A percentile compares a stretch with the other conserved stretches of the same genome.
Evolutionary conservation across 768 basidiomycete species (phyloP).

Genomic region (Tulasnella sp.): DNA sequence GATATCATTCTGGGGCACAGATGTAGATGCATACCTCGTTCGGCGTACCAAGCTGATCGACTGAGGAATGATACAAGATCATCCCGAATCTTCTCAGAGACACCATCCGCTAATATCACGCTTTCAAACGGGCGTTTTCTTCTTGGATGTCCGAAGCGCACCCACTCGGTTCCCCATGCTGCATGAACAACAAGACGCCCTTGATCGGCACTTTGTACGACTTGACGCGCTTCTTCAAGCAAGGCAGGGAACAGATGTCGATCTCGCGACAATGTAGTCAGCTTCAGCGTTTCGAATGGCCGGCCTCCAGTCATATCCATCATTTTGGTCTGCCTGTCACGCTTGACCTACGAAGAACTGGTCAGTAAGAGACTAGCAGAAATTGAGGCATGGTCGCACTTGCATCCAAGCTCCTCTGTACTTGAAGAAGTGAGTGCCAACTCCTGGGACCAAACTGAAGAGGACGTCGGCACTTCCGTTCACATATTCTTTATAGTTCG

Average conservation of each 20-base stretch:
- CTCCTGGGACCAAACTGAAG: conserved; percentile 92
- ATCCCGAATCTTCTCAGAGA: conserved; percentile 68
- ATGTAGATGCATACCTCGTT: conserved; percentile 52
- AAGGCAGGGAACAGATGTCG: conserved; percentile 65
- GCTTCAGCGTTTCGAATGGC: conserved; percentile 94
- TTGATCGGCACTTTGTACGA: conserved; percentile 74
- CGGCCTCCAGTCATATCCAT: conserved; percentile 83
- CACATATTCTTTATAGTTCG: conserved; percentile 68
- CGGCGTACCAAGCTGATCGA: conserved; percentile 87
- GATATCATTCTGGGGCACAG: background rate
- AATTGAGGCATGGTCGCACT: conserved; percentile 32
- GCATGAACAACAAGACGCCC: conserved; percentile 94
- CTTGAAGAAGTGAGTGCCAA: conserved; percentile 85
- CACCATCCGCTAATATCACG: conserved; percentile 71
- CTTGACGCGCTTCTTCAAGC: conserved; percentile 76
- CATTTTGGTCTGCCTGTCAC: conserved; percentile 85
- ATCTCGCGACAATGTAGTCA: conserved; percentile 85
- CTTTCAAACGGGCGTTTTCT: conserved; percentile 74
- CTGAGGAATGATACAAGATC: conserved; percentile 75
- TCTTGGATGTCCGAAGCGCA: conserved; percentile 85
- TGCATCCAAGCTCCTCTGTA: conserved; percentile 94
- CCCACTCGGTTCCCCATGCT: conserved; percentile 95
- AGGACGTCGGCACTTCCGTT: conserved; percentile 83
- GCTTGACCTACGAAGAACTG: conserved; percentile 56
- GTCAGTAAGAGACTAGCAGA: background rate